Base-by-base conservation (phyloP, 345 rosid genomes). In the Boechera stricta region DNA sequence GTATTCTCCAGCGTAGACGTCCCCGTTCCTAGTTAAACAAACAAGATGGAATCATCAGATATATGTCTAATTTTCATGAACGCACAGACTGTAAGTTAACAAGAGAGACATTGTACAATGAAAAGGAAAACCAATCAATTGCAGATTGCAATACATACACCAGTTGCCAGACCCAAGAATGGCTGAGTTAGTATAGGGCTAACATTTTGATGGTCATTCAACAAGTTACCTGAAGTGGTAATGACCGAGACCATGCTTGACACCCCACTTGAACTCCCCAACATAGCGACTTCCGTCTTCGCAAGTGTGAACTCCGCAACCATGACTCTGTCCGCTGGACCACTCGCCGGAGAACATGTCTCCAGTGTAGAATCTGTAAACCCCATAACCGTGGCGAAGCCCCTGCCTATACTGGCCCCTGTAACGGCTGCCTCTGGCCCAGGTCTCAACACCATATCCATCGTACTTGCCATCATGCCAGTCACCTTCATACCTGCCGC, bases 251-350 rank as follows among this genome's bases (percentile, higher is more conserved):
- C 99, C 99, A 58, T 94, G 99, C 86, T 94, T 94, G 79, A 95
- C 91, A 2, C 98, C 98, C 96, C 97, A 88, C 80, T 91, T 89
- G 81, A 95, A 95, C 70, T 95, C 94, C 3, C 99, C 99, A 64
- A 92, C 96, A 82, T 84, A 95, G 0, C 95, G 84, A 58, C 99
- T 92, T 7, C 92, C 99, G 62, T 95, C 99, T 72, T 95, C 98
- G 49, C 98, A 95, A 16, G 97, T 95, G 79, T 95, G 97, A 52
- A 89, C 87, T 38, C 99, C 99, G 77, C 90, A 90, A 2, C 99
- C 99, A 64, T 95, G 99, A 67, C 97, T 88, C 86, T 92, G 99
- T 5, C 98, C 99, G 71, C 83, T 92, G 38, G 96, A 92, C 99
- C 99, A 95, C 78, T 92, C 96, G 2, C 98, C 98, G 7, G 93